phyloP scores from a whole-genome alignment of 768 basidiomycete species.

The Kwoniella pini region DNA sequence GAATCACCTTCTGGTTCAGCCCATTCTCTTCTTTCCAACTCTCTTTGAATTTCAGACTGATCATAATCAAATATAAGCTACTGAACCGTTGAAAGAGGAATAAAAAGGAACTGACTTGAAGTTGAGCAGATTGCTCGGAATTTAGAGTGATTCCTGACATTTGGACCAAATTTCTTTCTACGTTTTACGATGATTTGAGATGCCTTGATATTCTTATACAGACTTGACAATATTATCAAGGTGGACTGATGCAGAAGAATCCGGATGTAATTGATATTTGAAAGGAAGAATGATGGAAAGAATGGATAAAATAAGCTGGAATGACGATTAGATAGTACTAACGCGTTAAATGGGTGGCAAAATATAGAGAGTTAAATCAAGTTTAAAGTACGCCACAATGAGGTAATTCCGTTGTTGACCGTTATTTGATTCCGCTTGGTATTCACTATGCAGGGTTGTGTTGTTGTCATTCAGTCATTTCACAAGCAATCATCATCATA shows the following conservation, averaged over 20 bases:
- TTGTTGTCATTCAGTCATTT: constrained; percentile 5
- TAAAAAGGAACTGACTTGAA: constrained; percentile 15
- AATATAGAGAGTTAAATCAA: too few species aligned
- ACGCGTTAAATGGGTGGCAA: constrained; percentile 11
- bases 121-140: constrained; percentile 24
- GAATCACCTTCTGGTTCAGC: constrained; percentile 46
- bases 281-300: background rate
- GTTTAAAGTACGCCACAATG: too few species aligned
- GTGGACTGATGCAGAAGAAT: too few species aligned
- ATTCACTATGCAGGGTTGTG: background rate
- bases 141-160: constrained; percentile 5
- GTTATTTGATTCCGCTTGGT: constrained; percentile 16
- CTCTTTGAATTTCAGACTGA: constrained; percentile 40
- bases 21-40: constrained; percentile 49
- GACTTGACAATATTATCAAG: too few species aligned
- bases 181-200: too few species aligned
- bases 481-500: background rate
- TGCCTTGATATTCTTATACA: too few species aligned
- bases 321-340: background rate
- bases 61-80: background rate
- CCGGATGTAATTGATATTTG: background rate
- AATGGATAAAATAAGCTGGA: background rate
- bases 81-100: background rate
- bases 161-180: too few species aligned
- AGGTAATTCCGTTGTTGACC: constrained; percentile 14